Conservation (phyloP, 192 early-diverging fungal genomes). For the Bifiguratus adelaidae region DNA sequence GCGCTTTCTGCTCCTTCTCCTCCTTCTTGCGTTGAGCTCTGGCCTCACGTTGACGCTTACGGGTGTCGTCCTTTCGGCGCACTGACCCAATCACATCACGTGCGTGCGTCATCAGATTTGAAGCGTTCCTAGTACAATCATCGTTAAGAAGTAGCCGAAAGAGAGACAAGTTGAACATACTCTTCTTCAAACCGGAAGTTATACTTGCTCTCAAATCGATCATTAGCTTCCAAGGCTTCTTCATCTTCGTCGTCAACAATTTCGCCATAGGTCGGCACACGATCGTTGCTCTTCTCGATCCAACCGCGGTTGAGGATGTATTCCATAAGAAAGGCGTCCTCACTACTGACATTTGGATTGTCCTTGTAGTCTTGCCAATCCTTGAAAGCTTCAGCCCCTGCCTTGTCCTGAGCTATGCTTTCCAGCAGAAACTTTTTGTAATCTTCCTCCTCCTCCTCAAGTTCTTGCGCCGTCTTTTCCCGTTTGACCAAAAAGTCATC, state of each 20-base stretch:
- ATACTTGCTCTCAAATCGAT: constrained; percentile 83
- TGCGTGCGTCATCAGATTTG: constrained; percentile 63
- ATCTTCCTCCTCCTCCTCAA: constrained; percentile 76
- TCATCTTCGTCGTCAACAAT: constrained; percentile 73
- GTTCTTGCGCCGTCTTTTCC: constrained; percentile 63
- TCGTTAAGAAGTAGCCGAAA: too few species aligned
- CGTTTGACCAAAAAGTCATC: constrained; percentile 64
- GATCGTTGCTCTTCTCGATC: constrained; percentile 70
- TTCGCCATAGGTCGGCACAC: constrained; percentile 54
- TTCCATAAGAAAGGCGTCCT: constrained; percentile 72
- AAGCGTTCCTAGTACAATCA: constrained; percentile 28
- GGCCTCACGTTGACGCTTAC: constrained; percentile 63
- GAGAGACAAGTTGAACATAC: constrained; percentile 22
- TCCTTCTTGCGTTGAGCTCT: constrained; percentile 63
- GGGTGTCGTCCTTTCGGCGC: constrained; percentile 71
- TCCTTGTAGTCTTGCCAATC: constrained; percentile 47
- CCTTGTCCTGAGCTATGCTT: constrained; percentile 48
- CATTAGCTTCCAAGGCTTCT: constrained; percentile 65
- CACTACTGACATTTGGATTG: constrained; percentile 30
- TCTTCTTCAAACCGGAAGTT: constrained; percentile 94
- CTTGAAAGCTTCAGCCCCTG: constrained; percentile 39
- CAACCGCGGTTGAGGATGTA: constrained; percentile 92
- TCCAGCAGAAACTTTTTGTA: constrained; percentile 84
- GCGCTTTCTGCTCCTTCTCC: constrained; percentile 54
- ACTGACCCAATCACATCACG: constrained; percentile 76